These are phyloP conservation scores for Penicillium subrubescens DNA, from an alignment of 495 filamentous ascomycete species.

Conservation along the genomic window DNA sequence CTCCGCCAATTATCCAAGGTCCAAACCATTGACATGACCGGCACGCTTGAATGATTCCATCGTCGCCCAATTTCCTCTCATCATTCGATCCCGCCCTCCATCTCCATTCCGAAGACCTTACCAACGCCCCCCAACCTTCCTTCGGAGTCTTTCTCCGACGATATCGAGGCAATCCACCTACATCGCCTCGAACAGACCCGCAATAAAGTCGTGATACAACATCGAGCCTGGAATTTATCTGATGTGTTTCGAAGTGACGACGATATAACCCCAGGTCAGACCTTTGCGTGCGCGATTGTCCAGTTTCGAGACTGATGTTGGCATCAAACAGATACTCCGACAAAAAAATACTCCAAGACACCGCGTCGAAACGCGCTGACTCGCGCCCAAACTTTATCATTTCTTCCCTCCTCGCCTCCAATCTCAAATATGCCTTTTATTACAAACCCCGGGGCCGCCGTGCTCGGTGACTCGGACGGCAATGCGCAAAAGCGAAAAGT, in stretches of 20 bases:
- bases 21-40: conserved; percentile 10
- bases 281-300: neutral
- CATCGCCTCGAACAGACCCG: conserved; percentile 52
- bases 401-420: conserved; percentile 39
- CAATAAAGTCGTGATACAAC: conserved; percentile 65
- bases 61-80: conserved; percentile 39
- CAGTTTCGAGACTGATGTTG: conserved; percentile 11
- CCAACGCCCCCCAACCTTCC: conserved; percentile 27
- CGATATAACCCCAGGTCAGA: conserved; percentile 50
- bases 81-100: conserved; percentile 58
- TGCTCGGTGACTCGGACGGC: conserved; percentile 15
- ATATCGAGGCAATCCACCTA: conserved; percentile 60
- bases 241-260: conserved; percentile 68
- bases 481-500: conserved; percentile 52
- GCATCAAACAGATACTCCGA: conserved; percentile 41
- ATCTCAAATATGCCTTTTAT: conserved; percentile 58
- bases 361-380: conserved; percentile 27
- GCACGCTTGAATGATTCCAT: conserved; percentile 40
- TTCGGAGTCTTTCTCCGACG: conserved; percentile 56
- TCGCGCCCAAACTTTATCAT: conserved; percentile 16
- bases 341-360: conserved; percentile 30
- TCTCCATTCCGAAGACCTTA: conserved; percentile 49
- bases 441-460: conserved; percentile 53
- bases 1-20: conserved; percentile 3
- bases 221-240: conserved; percentile 58